phyloP scores from a whole-genome alignment of 768 basidiomycete species.

The Pleurotus tuoliensis region DNA sequence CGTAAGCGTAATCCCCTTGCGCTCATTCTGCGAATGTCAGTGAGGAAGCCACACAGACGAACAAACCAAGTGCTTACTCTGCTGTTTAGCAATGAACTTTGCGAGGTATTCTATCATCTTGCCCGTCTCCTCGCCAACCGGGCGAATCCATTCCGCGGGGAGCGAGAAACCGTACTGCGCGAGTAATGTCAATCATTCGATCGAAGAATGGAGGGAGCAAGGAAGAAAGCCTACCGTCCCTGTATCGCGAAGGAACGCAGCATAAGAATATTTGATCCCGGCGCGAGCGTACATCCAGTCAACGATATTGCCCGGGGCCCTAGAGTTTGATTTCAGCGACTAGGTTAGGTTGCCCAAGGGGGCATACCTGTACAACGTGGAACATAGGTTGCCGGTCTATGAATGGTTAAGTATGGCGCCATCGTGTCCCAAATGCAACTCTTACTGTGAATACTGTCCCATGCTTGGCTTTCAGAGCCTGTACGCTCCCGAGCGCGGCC shows the following conservation, averaged over 20 bases:
- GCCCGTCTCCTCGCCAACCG: conserved; percentile 74
- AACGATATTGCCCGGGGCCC: conserved; percentile 60
- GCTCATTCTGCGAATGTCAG: too few relatives aligned
- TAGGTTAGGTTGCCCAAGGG: neutral
- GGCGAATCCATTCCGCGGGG: conserved; percentile 67
- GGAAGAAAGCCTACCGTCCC: conserved; percentile 49
- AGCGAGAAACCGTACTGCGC: conserved; percentile 73
- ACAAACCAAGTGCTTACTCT: conserved; percentile 4
- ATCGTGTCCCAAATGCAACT: neutral
- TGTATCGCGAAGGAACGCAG: conserved; percentile 63
- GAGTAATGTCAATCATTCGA: neutral
- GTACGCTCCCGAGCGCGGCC: conserved; percentile 61
- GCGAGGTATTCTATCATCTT: conserved; percentile 65
- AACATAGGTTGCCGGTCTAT: conserved; percentile 44
- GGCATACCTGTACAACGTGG: conserved; percentile 37
- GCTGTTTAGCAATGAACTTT: conserved; percentile 52
- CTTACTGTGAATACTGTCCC: conserved; percentile 54
- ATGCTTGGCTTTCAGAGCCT: conserved; percentile 49
- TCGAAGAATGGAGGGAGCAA: neutral
- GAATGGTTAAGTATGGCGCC: neutral
- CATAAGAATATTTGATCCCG: conserved; percentile 60
- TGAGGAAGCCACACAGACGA: too few relatives aligned
- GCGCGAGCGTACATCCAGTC: conserved; percentile 61
- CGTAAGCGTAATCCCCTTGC: too few relatives aligned
- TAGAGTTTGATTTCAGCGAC: conserved; percentile 14